phyloP scores from a whole-genome alignment of 345 rosid genomes.

The Excoecaria cochinchinensis region DNA sequence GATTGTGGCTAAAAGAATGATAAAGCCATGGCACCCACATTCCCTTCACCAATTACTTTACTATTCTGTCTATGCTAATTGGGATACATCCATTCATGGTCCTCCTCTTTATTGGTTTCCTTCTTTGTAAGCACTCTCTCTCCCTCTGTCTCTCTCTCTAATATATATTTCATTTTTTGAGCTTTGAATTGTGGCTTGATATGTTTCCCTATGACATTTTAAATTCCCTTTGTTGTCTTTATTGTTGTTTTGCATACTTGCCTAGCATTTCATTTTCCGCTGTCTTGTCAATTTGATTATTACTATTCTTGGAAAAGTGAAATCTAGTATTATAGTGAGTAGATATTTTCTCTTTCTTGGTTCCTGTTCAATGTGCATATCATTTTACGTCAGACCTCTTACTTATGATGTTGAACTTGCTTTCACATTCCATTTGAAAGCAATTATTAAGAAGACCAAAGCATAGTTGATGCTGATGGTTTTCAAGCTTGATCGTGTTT shows the following conservation, averaged over 20 bases:
- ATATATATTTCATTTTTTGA: not conserved
- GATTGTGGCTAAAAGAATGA: constrained; percentile 43
- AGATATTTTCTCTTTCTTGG: not conserved
- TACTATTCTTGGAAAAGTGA: not conserved
- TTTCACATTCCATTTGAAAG: not conserved
- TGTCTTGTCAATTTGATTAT: not conserved
- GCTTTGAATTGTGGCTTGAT: not conserved
- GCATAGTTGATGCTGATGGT: not conserved
- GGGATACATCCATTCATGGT: constrained; percentile 65
- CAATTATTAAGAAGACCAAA: not conserved
- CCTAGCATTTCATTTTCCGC: not conserved
- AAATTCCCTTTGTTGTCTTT: no score
- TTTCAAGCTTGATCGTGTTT: not conserved
- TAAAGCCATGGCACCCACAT: constrained; percentile 77
- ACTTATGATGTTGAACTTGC: not conserved
- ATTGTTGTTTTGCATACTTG: no score
- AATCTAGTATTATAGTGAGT: not conserved
- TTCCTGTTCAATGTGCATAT: not conserved
- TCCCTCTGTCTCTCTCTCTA: constrained; percentile 10
- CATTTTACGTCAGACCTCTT: not conserved
- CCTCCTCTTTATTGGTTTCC: constrained; percentile 94
- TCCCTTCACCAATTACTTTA: constrained; percentile 67
- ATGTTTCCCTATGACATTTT: not conserved
- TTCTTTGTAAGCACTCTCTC: constrained; percentile 45
- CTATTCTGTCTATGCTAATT: constrained; percentile 57